Evolutionary conservation across 73 alveolate species (phyloP).

Genomic region (Paramecium octaurelia): DNA sequence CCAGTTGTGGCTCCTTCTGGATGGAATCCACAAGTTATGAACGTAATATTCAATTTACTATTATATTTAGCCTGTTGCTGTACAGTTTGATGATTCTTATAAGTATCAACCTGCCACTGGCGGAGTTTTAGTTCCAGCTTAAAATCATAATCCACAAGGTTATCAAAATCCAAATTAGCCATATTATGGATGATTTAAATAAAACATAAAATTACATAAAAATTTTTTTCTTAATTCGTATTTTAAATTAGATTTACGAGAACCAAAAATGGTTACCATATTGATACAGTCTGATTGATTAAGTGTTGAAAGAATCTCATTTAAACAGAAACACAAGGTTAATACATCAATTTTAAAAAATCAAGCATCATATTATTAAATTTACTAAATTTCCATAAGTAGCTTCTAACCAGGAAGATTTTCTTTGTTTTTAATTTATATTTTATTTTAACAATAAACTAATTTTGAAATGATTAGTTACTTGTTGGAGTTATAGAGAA

Average conservation of each 20-base stretch:
- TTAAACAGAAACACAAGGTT: too few relatives aligned
- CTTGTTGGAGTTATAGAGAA: too few relatives aligned
- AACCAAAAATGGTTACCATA: too few relatives aligned
- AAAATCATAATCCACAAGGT: background rate
- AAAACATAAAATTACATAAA: background rate
- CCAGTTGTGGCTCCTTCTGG: background rate
- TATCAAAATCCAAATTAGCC: constrained; percentile 15
- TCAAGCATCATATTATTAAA: too few relatives aligned
- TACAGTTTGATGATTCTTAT: background rate
- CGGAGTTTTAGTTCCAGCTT: background rate
- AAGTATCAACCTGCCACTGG: background rate
- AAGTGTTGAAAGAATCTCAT: too few relatives aligned
- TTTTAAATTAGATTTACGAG: background rate
- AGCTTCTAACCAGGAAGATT: too few relatives aligned
- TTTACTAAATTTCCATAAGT: too few relatives aligned
- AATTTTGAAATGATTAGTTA: too few relatives aligned
- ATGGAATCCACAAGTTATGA: constrained; percentile 46
- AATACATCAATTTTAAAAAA: too few relatives aligned
- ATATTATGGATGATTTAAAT: background rate
- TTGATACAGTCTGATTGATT: too few relatives aligned
- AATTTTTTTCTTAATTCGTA: background rate
- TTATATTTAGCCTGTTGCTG: background rate
- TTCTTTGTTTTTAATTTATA: too few relatives aligned
- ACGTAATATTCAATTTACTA: background rate
- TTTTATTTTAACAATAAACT: too few relatives aligned